Base-by-base conservation (phyloP, 768 basidiomycete species). In the Tricholoma flavovirens region DNA sequence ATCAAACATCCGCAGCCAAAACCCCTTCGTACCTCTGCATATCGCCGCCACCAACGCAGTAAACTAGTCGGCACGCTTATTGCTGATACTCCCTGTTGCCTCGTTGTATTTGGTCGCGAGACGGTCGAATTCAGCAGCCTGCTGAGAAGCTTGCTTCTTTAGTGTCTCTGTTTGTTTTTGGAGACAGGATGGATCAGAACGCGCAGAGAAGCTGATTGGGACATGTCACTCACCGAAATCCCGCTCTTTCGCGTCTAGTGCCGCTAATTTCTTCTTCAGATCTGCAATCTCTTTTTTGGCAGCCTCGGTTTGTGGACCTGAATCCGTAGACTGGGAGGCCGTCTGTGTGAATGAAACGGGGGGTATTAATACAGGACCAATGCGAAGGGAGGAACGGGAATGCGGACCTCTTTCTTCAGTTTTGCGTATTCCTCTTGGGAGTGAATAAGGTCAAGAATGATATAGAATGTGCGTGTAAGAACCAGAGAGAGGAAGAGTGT, bases 401-500 rank as follows among this genome's bases (percentile, higher is more conserved):
- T 40, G 19, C 69, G 38, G 42, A 74, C 82, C 58, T 75, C 71
- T 62, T 85, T 79, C 77, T 95, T 93, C 57, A 98, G 69, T 64
- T 88, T 86, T 17, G 83, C 84, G 66, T 90, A 90, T 64, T 92
- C 84, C 62, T 95, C 94, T 70, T 96, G 92, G 1, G 86, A 82
- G 62, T 91, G 86, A 60, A 98, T 87, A 61, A 97, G 85, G 68
- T 98, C 93, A 65, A 94, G 84, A 46, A 90, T 83, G 69, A 98
- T 90, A 69, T 87, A 87, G 76, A 98, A 98, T 3, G 89, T 90
- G 64, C 95, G 87, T 2, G 94, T 88, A 62, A 98, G 84, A 62
- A 97, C 87, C 55, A 98, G 85, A 8, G 96, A 97, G 19, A 99
- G 86, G 86, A 98, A 97, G 46, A 99, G 80, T 57, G 89, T 92